A percentile compares a stretch with the other conserved stretches of the same genome.
These are phyloP conservation scores for Jacaranda copaia DNA, from an alignment of 257 asterid genomes.

Conservation along the genomic window DNA sequence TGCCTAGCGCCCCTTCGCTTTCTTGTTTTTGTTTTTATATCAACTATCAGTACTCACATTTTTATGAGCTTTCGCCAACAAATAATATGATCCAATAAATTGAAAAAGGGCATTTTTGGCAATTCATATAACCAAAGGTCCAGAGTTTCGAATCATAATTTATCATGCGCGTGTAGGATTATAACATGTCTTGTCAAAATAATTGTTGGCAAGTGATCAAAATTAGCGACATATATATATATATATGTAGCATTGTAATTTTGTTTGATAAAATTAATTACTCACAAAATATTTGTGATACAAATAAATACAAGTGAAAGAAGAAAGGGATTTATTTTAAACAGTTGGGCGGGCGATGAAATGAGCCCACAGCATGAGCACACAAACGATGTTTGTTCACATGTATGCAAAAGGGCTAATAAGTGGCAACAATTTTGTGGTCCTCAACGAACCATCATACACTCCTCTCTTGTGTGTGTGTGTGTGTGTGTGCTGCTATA, in stretches of 20 bases:
- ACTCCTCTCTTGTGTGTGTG: constrained; percentile 4
- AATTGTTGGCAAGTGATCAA: too few relatives aligned
- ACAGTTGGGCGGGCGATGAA: constrained; percentile 44
- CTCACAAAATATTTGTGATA: too few relatives aligned
- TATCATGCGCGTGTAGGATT: too few relatives aligned
- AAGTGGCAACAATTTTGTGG: constrained; percentile 58
- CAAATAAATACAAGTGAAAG: neutral
- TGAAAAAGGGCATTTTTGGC: too few relatives aligned
- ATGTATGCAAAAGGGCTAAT: constrained; percentile 32
- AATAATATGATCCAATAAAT: too few relatives aligned
- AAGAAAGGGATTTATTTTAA: neutral
- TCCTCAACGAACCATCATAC: constrained; percentile 39
- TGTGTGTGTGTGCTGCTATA: constrained; percentile 12
- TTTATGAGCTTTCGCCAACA: constrained; percentile 3
- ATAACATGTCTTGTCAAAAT: too few relatives aligned
- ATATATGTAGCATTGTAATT: too few relatives aligned
- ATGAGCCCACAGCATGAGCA: constrained; percentile 16
- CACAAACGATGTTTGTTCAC: constrained; percentile 45
- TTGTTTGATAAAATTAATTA: too few relatives aligned
- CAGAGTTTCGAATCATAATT: too few relatives aligned
- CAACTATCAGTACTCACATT: constrained; percentile 9
- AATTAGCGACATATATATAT: too few relatives aligned
- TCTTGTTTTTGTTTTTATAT: constrained; percentile 10
- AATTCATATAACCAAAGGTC: too few relatives aligned
- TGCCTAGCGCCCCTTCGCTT: neutral